These are phyloP conservation scores for Euphorbia tirucalli DNA, from an alignment of 345 rosid genomes.

Conservation along the genomic window DNA sequence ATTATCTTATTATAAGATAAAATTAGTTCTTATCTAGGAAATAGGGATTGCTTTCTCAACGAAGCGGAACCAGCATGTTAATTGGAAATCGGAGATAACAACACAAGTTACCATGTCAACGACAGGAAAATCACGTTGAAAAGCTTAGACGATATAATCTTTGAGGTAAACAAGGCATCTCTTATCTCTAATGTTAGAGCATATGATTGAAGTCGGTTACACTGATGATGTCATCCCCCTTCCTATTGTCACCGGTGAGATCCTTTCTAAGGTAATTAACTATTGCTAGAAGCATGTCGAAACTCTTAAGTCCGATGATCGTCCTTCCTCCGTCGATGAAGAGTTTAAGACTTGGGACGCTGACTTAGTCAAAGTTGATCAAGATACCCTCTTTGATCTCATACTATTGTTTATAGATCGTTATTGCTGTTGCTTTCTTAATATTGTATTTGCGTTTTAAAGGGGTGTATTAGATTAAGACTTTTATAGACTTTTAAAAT, in stretches of 20 bases:
- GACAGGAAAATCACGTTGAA: slow-evolving; percentile 12
- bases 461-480: too few species aligned
- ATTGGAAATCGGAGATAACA: not conserved
- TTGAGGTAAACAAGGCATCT: slow-evolving; percentile 21
- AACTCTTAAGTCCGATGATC: slow-evolving; percentile 25
- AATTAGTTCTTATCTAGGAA: too few species aligned
- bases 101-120: not conserved
- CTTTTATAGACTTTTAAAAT: too few species aligned
- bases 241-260: slow-evolving; percentile 20
- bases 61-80: not conserved
- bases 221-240: slow-evolving; percentile 20
- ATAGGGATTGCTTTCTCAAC: not conserved
- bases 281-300: slow-evolving; percentile 29
- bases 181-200: slow-evolving; percentile 18
- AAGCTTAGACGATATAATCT: slow-evolving; percentile 12
- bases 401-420: not conserved
- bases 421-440: not conserved
- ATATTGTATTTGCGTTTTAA: not conserved
- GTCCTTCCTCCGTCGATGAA: slow-evolving; percentile 6
- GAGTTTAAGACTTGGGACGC: slow-evolving; percentile 23
- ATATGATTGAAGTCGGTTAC: slow-evolving; percentile 19
- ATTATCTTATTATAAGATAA: too few species aligned
- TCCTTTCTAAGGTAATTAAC: slow-evolving; percentile 20
- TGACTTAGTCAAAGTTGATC: slow-evolving; percentile 28
- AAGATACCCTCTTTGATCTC: slow-evolving; percentile 25